Evolutionary conservation across 2,329 filamentous ascomycete genomes (phyloP), one percentile per base, ranked within the genome.

Genomic region (Stachybotrys echinatus): DNA sequence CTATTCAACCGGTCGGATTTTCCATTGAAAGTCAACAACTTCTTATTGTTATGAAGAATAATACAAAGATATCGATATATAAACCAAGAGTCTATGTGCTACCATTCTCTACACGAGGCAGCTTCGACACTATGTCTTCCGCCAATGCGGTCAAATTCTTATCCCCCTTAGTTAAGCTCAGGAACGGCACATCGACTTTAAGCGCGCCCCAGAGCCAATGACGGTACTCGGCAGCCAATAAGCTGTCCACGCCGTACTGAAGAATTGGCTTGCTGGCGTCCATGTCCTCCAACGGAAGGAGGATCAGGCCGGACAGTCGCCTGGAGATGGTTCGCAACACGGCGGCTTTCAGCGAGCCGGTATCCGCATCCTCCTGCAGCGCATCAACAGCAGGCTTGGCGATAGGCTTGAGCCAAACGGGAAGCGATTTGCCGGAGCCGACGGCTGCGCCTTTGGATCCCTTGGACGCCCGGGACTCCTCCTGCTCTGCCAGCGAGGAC

Each of bases 181-280:
- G 50, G 40, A 67, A 66, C 8, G 65, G 59, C 4, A 72, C 53
- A 47, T 72, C 64, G 3, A 70, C 55, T 23, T 57, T 59, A 48
- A 68, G 64, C 10, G 55, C 53, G 6, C 55, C 50, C 45, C 58
- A 70, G 23, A 71, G 59, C 65, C 65, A 70, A 1, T 60, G 60
- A 17, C 70, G 59, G 43, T 73, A 65, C 52, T 73, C 71, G 10
- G 66, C 60, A 0, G 61, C 69, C 34, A 73, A 59, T 66, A 74
- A 71, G 48, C 65, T 69, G 52, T 73, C 70, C 17, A 74, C 54
- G 6, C 71, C 70, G 50, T 64, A 73, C 2, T 54, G 47, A 0
- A 58, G 47, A 4, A 73, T 51, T 8, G 64, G 48, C 46, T 58
- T 59, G 18, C 48, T 39, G 4, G 40, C 47, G 10, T 64, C 58